These are phyloP conservation scores for Plectosphaerella plurivora DNA, from an alignment of 2,329 filamentous ascomycete species.

Conservation along the genomic window DNA sequence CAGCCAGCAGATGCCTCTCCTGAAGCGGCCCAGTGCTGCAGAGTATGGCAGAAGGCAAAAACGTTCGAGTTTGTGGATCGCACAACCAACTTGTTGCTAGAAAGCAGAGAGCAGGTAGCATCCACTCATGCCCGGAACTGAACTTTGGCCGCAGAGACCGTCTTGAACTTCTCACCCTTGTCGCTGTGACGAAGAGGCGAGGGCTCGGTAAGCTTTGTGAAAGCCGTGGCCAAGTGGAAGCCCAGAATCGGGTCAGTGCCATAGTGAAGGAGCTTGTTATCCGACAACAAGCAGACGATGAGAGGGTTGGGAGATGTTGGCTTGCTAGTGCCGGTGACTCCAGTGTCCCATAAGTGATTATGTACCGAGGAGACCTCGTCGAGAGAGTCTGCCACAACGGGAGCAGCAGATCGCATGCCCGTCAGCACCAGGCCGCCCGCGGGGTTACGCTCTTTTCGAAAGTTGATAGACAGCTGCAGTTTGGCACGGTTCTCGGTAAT, in stretches of 20 bases:
- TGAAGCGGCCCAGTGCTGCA: conserved; percentile 34
- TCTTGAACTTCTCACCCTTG: conserved; percentile 11
- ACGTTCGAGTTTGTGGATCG: conserved; percentile 45
- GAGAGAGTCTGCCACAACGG: conserved; percentile 22
- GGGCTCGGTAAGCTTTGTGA: conserved; percentile 26
- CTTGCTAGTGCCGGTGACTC: conserved; percentile 17
- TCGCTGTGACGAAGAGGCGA: conserved; percentile 30
- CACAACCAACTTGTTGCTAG: conserved; percentile 28
- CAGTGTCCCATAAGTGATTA: conserved; percentile 29
- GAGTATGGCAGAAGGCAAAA: conserved; percentile 44
- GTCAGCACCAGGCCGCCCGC: conserved; percentile 13
- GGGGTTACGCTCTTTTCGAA: background rate
- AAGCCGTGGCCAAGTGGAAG: conserved; percentile 52
- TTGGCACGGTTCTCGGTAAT: background rate
- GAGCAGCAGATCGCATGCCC: conserved; percentile 32
- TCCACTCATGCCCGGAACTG: conserved; percentile 43
- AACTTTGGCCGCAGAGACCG: conserved; percentile 28
- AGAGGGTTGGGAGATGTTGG: conserved; percentile 38
- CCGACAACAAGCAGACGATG: conserved; percentile 19
- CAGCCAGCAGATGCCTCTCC: conserved; percentile 28
- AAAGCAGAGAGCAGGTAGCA: conserved; percentile 22
- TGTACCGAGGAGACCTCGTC: conserved; percentile 16
- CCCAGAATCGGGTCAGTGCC: conserved; percentile 46
- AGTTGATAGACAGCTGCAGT: conserved; percentile 6
- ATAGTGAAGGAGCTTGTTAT: conserved; percentile 37